Evolutionary conservation across 306 rosid species (phyloP).

Genomic region (Begonia peltatifolia): DNA sequence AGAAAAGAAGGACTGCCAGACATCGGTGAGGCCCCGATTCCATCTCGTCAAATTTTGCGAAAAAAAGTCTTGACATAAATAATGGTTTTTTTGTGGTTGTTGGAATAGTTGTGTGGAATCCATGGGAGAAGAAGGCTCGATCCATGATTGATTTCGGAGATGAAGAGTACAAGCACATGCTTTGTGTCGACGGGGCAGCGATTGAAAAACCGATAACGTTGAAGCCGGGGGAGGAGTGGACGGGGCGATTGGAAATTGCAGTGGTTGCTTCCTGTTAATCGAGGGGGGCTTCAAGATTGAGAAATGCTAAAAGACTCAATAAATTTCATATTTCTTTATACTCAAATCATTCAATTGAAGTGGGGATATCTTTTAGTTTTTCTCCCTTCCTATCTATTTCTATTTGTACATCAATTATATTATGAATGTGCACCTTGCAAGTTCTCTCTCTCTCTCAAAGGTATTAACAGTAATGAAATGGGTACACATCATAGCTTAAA

Average conservation of each 20-base stretch:
- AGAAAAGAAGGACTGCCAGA: slow-evolving; percentile 79
- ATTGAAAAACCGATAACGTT: slow-evolving; percentile 57
- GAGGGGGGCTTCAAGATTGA: too few species aligned
- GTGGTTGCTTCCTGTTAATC: slow-evolving; percentile 38
- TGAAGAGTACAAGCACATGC: slow-evolving; percentile 79
- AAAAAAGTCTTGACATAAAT: too few species aligned
- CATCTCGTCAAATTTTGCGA: too few species aligned
- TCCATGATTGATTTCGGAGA: slow-evolving; percentile 58
- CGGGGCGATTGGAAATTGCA: slow-evolving; percentile 61
- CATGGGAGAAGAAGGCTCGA: slow-evolving; percentile 72
- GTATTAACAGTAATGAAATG: too few species aligned
- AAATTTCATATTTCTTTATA: too few species aligned
- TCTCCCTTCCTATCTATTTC: slow-evolving; percentile 3
- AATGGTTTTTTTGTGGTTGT: too few species aligned
- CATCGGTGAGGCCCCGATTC: slow-evolving; percentile 30
- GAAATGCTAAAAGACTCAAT: too few species aligned
- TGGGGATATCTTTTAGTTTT: slow-evolving; percentile 1
- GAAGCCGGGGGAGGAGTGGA: slow-evolving; percentile 88
- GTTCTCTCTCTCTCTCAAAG: too few species aligned
- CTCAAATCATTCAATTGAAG: neutral
- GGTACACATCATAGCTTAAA: too few species aligned
- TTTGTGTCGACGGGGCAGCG: slow-evolving; percentile 78
- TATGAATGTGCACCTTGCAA: too few species aligned
- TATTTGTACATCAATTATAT: slow-evolving; percentile 1
- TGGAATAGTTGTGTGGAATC: slow-evolving; percentile 77